Conservation (phyloP, 441 rosid genomes). For the Euphorbia schlechtendalii region DNA sequence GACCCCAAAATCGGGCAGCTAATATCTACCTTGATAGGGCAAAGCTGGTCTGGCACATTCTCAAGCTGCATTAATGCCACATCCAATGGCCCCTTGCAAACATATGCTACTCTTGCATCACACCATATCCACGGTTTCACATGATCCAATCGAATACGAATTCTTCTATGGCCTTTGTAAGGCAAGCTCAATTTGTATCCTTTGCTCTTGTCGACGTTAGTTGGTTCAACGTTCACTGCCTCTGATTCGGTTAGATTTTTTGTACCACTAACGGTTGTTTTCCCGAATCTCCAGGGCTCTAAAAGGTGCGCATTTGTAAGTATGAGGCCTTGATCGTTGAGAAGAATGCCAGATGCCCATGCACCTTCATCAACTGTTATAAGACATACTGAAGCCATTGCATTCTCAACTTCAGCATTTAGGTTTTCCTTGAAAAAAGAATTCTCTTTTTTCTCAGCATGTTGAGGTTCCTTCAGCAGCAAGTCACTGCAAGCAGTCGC, state of each 20-base stretch:
- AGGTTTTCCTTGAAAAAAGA: too few relatives aligned
- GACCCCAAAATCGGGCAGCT: conserved; percentile 62
- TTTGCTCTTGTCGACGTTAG: conserved; percentile 24
- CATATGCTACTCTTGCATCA: conserved; percentile 62
- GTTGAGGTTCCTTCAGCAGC: conserved; percentile 62
- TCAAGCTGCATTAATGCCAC: conserved; percentile 77
- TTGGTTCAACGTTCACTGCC: conserved; percentile 21
- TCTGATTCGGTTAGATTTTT: conserved; percentile 22
- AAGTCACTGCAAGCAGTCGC: conserved; percentile 78
- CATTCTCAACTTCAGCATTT: conserved; percentile 59
- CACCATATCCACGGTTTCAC: conserved; percentile 74
- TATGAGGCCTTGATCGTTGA: conserved; percentile 71
- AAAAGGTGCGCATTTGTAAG: conserved; percentile 92
- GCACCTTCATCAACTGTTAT: conserved; percentile 62
- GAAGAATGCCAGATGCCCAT: conserved; percentile 95
- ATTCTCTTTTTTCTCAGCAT: conserved; percentile 42
- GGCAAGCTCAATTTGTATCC: conserved; percentile 30
- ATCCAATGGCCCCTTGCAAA: conserved; percentile 78
- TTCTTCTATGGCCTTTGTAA: conserved; percentile 34
- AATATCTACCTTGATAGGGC: conserved; percentile 44
- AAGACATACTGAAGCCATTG: conserved; percentile 73
- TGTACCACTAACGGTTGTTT: conserved; percentile 42
- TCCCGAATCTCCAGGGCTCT: conserved; percentile 97
- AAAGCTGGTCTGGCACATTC: conserved; percentile 51
- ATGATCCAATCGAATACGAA: conserved; percentile 68